Evolutionary conservation across 345 rosid genomes (phyloP).

Genomic region (Hirschfeldia incana): DNA sequence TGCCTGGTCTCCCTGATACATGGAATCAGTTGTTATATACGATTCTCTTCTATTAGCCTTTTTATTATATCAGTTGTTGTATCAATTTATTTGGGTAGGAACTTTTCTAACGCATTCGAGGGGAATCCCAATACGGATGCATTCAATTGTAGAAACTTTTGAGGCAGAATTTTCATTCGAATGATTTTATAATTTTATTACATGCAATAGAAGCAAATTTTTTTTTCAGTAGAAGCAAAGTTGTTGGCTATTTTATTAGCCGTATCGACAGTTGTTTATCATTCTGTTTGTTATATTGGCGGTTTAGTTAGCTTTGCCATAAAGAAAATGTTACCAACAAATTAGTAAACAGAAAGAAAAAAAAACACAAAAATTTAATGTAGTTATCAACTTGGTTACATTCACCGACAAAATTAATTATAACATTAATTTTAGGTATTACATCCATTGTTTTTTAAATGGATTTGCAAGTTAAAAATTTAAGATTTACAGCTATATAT

Average conservation of each 20-base stretch:
- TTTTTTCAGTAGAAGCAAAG: background rate
- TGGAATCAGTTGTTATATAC: constrained; percentile 86
- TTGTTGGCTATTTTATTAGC: background rate
- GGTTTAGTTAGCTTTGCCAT: background rate
- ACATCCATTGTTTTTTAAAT: too few relatives aligned
- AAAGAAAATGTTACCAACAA: background rate
- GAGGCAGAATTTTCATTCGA: constrained; percentile 24
- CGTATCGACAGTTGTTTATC: background rate
- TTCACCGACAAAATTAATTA: background rate
- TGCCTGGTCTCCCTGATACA: constrained; percentile 96
- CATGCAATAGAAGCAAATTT: constrained; percentile 1
- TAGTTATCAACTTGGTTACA: background rate
- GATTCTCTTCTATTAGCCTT: constrained; percentile 53
- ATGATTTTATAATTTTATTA: constrained; percentile 4
- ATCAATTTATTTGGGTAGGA: constrained; percentile 21
- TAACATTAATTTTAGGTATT: too few relatives aligned
- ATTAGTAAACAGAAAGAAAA: background rate
- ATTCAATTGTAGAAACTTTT: constrained; percentile 36
- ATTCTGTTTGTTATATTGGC: background rate
- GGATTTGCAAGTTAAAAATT: too few relatives aligned
- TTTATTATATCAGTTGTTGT: background rate
- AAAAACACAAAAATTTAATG: background rate
- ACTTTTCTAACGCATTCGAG: constrained; percentile 23
- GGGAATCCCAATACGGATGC: constrained; percentile 19
- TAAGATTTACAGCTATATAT: too few relatives aligned